Base-by-base conservation (phyloP, 495 filamentous ascomycete genomes). In the Ramalina intermedia region DNA sequence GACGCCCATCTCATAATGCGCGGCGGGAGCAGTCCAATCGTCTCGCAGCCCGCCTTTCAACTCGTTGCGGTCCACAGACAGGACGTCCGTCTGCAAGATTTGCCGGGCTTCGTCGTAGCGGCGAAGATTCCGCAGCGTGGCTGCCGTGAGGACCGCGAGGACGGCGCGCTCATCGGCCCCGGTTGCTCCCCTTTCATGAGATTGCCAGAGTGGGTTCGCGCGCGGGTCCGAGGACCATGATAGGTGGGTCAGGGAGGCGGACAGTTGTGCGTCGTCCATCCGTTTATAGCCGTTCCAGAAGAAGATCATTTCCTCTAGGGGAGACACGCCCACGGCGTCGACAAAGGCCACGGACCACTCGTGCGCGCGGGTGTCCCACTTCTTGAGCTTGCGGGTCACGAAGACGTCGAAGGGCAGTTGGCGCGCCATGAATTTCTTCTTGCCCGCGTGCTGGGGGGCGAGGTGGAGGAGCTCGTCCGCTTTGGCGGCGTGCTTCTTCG, bases 221-320 rank as follows among this genome's bases (percentile, higher is more conserved):
- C 78, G 63, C 37, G 71, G 68, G 12, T 81, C 68, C 12, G 29
- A 33, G 27, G 71, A 73, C 85, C 86, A 95, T 4, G 74, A 68
- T 6, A 96, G 63, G 11, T 70, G 68, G 6, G 60, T 59, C 16
- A 88, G 57, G 2, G 81, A 85, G 24, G 69, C 66, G 41, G 85
- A 72, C 14, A 94, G 67, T 51, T 85, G 75, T 2, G 64, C 62
- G 6, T 63, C 52, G 18, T 70, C 68, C 85, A 94, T 91, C 37
- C 87, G 78, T 64, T 84, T 93, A 53, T 71, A 66, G n/a, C 72
- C 72, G 56, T 75, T 87, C 91, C 91, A 98, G 57, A 96, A 79
- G 62, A 90, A 94, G n/a, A 84, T 79, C 87, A 98, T 95, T 66
- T 98, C 91, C 58, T 87, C 79, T 2, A 85, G 62, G 0, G 91